Base-by-base conservation (phyloP, 2,329 filamentous ascomycete species). In the Colletotrichum somersetense region DNA sequence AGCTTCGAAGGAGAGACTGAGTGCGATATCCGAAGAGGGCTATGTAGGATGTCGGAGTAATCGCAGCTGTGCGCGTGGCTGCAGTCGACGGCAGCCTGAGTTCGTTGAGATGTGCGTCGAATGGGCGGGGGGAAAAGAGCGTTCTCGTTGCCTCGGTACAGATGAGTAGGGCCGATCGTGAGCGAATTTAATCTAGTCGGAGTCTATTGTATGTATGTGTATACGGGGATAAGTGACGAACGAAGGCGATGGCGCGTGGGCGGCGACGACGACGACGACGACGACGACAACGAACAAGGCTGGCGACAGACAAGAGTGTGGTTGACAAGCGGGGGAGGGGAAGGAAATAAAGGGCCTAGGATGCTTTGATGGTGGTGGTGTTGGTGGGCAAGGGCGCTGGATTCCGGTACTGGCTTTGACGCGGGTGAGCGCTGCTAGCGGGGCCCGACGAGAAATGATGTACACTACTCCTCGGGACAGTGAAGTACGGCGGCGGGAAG, bases 291-390 rank as follows among this genome's bases (percentile, higher is more conserved):
- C 14, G 44, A 42, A 59, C 59, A 56, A 70, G 55, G 66, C 66
- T 70, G 66, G 66, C 56, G 26, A 66, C 52, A 55, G 38, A 33
- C 46, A 16, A 59, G 38, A 59, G 42, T n/a, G 44, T 42, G 12
- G 56, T 62, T n/a, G 35, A 40, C 58, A 71, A 56, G 65, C 66
- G 62, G 62, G 62, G 71, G 74, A 72, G 57, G 55, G 72, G 65
- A 48, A 71, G 63, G 57, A 67, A 66, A 67, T 67, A 46, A 62
- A 67, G 52, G 69, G 56, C 48, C 73, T 38, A 44, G 53, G 70
- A 56, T 70, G 59, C 46, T 61, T 18, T 63, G 48, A 26, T 40
- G 48, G 48, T 40, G 33, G 20, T 23, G n/a, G 59, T 26, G 26
- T 26, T 48, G 35, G 46, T 67, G 26, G 44, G 26, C 33, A 26